These are phyloP conservation scores for Dothideomycetidae sp. DNA, from an alignment of 2,329 filamentous ascomycete species.

Conservation along the genomic window DNA sequence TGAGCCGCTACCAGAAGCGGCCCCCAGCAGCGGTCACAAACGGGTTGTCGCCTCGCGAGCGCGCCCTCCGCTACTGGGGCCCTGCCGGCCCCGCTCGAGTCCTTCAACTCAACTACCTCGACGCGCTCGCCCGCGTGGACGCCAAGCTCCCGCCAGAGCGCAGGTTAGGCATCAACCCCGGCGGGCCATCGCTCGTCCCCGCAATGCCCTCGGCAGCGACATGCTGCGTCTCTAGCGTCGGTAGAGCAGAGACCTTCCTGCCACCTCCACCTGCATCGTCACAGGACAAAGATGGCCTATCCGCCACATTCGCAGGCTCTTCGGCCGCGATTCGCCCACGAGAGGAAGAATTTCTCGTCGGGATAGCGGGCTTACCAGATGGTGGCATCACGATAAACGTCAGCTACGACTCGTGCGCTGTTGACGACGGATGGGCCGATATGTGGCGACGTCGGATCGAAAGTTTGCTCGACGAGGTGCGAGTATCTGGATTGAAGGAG, in stretches of 20 bases:
- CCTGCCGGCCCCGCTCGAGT: slow-evolving; percentile 26
- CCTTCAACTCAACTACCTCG: slow-evolving; percentile 31
- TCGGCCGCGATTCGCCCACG: slow-evolving; percentile 29
- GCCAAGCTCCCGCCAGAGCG: slow-evolving; percentile 21
- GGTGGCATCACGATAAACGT: slow-evolving; percentile 27
- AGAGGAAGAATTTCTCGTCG: slow-evolving; percentile 33
- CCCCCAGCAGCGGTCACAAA: slow-evolving; percentile 13
- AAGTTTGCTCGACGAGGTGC: slow-evolving; percentile 4
- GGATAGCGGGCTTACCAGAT: slow-evolving; percentile 23
- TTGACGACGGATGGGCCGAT: slow-evolving; percentile 8
- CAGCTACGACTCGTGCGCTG: slow-evolving; percentile 25
- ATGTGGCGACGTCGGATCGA: slow-evolving; percentile 8
- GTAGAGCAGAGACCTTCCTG: slow-evolving; percentile 24
- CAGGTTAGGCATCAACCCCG: slow-evolving; percentile 21
- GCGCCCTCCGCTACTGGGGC: slow-evolving; percentile 17
- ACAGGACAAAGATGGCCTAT: slow-evolving; percentile 7
- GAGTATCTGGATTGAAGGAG: too few species aligned
- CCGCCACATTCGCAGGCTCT: slow-evolving; percentile 25
- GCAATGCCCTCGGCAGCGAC: slow-evolving; percentile 25
- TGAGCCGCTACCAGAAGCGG: slow-evolving; percentile 33
- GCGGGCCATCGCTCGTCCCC: slow-evolving; percentile 23
- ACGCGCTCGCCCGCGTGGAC: slow-evolving; percentile 26
- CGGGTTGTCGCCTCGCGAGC: not conserved
- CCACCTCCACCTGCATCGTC: slow-evolving; percentile 15
- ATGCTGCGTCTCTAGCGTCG: slow-evolving; percentile 32